Evolutionary conservation across 371 early-diverging fungal genomes (phyloP).

Genomic region (Rhizomucor pusillus): DNA sequence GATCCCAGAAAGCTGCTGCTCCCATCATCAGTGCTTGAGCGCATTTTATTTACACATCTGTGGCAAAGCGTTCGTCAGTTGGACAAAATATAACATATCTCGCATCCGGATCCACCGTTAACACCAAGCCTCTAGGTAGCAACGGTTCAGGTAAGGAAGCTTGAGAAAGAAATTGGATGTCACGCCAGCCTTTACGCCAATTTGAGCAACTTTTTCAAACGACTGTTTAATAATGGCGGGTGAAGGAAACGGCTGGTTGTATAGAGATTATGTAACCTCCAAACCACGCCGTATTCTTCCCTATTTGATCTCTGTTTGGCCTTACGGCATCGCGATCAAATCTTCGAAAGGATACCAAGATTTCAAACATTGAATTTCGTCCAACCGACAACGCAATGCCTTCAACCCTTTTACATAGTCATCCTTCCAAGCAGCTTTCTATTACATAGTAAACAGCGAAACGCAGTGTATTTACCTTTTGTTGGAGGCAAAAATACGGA

Average conservation of each 20-base stretch:
- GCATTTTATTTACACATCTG: neutral
- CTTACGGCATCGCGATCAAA: slow-evolving; percentile 39
- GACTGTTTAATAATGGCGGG: slow-evolving; percentile 39
- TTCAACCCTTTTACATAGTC: slow-evolving; percentile 31
- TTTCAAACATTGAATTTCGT: slow-evolving; percentile 39
- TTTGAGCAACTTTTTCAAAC: slow-evolving; percentile 14
- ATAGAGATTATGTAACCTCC: neutral
- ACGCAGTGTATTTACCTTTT: too few relatives aligned
- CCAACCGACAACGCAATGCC: neutral
- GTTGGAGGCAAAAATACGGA: too few relatives aligned
- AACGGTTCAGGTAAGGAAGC: slow-evolving; percentile 28
- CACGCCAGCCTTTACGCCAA: slow-evolving; percentile 46
- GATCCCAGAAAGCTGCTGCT: neutral
- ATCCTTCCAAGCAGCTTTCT: slow-evolving; percentile 16
- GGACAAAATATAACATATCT: neutral
- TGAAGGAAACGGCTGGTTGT: neutral
- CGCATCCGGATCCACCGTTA: slow-evolving; percentile 10
- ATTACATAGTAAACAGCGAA: neutral
- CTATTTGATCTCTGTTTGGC: slow-evolving; percentile 44
- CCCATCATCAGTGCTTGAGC: neutral
- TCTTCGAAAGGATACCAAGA: slow-evolving; percentile 40
- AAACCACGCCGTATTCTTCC: neutral
- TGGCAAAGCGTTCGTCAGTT: neutral
- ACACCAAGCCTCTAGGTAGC: neutral
- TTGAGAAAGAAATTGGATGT: slow-evolving; percentile 17